These are phyloP conservation scores for Cutaneotrichosporon dermatis DNA, from an alignment of 1,284 basidiomycete species.

Conservation along the genomic window DNA sequence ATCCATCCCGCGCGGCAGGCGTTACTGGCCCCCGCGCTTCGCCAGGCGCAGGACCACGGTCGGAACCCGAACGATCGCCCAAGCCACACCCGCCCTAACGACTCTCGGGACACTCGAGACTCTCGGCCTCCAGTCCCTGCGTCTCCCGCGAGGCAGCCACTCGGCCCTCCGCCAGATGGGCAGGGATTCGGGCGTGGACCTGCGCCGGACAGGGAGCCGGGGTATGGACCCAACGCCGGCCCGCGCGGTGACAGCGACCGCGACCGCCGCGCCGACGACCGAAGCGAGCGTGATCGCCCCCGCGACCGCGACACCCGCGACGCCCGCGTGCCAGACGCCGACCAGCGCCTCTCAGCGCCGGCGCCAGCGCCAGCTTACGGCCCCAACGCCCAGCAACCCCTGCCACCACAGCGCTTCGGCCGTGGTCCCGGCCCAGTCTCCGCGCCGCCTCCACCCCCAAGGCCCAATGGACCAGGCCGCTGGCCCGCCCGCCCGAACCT, in stretches of 20 bases:
- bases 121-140: too few relatives aligned
- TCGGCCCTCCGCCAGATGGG: neutral
- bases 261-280: too few relatives aligned
- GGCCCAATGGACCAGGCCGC: neutral
- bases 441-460: neutral
- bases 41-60: too few relatives aligned
- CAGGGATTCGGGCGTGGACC: neutral
- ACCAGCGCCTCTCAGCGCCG: too few relatives aligned
- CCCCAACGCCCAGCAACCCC: neutral
- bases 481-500: too few relatives aligned
- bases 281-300: neutral
- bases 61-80: too few relatives aligned
- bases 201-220: too few relatives aligned
- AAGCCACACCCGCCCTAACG: too few relatives aligned
- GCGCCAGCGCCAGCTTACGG: neutral
- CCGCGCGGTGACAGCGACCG: too few relatives aligned
- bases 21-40: neutral
- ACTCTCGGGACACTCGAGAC: too few relatives aligned
- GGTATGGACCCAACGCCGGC: too few relatives aligned
- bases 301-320: neutral
- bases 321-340: neutral
- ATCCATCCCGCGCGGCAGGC: neutral
- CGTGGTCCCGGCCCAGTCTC: neutral
- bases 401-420: neutral
- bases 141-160: conserved; percentile 1